Percentiles rank a stretch among this genome's conserved stretches.
These are phyloP conservation scores for Plectosphaerella plurivora DNA, from an alignment of 2,329 filamentous ascomycete genomes.

Conservation along the genomic window DNA sequence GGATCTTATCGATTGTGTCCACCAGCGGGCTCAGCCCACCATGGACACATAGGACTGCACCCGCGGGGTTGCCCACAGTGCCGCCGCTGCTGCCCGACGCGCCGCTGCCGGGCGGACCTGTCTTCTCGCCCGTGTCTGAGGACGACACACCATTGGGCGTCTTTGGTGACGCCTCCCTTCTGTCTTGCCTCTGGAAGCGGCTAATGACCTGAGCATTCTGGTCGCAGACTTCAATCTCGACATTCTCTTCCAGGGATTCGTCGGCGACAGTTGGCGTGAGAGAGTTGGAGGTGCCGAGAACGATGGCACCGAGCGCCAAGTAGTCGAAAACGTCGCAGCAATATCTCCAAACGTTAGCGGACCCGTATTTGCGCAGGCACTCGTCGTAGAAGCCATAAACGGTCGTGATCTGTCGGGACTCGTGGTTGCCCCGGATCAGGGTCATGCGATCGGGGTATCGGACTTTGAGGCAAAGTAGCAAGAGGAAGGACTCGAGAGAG, in stretches of 20 bases:
- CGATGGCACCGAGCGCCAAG: constrained; percentile 91
- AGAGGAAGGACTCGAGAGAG: constrained; percentile 95
- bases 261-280: constrained; percentile 42
- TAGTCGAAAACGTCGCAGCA: constrained; percentile 99
- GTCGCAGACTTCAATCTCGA: constrained; percentile 92
- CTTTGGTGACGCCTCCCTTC: not conserved
- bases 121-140: constrained; percentile 29
- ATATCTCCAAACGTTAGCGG: constrained; percentile 98
- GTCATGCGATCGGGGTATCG: constrained; percentile 97
- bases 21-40: constrained; percentile 88
- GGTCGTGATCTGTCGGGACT: constrained; percentile 97
- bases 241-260: constrained; percentile 60
- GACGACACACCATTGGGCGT: constrained; percentile 13
- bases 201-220: constrained; percentile 75
- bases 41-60: constrained; percentile 91
- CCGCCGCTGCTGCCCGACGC: constrained; percentile 67
- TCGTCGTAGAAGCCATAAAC: constrained; percentile 99
- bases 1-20: constrained; percentile 92
- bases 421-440: constrained; percentile 97
- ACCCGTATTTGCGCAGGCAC: constrained; percentile 97
- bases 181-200: constrained; percentile 51
- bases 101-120: constrained; percentile 74
- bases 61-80: constrained; percentile 63
- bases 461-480: constrained; percentile 95
- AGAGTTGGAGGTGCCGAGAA: constrained; percentile 78